A percentile compares a stretch with the other conserved stretches of the same genome.
Evolutionary conservation across 192 early-diverging fungal species (phyloP).

Genomic region (Geranomyces variabilis): DNA sequence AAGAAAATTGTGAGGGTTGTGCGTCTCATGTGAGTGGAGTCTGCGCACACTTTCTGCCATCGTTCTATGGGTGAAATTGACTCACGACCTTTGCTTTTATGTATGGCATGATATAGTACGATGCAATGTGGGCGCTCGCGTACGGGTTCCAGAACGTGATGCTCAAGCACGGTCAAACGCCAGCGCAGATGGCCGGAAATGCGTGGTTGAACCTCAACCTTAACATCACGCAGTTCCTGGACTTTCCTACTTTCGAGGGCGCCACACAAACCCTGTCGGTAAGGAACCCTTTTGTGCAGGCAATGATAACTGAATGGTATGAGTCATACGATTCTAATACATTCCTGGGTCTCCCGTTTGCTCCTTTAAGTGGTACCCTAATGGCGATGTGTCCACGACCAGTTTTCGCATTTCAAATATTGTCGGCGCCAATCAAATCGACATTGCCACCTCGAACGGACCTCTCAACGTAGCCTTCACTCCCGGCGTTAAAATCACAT

Average conservation of each 20-base stretch:
- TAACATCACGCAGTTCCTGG: slow-evolving; percentile 9
- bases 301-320: no score
- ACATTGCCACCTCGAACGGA: not conserved
- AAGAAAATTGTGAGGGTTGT: not conserved
- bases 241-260: slow-evolving; percentile 2
- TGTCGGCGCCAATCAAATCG: not conserved
- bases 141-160: slow-evolving; percentile 25
- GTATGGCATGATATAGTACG: slow-evolving; percentile 13
- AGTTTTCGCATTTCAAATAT: slow-evolving; percentile 16
- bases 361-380: not conserved
- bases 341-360: slow-evolving; percentile 1
- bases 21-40: slow-evolving; percentile 1
- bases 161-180: slow-evolving; percentile 8
- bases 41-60: not conserved
- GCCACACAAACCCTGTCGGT: not conserved
- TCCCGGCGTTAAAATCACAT: not conserved
- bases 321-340: no score
- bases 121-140: slow-evolving; percentile 19
- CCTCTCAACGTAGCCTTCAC: not conserved
- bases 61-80: not conserved
- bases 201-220: slow-evolving; percentile 23
- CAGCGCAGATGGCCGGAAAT: slow-evolving; percentile 1
- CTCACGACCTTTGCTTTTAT: not conserved
- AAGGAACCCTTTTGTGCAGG: not conserved
- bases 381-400: slow-evolving; percentile 6